Percentiles rank a stretch among this genome's conserved stretches.
Evolutionary conservation across 2,329 filamentous ascomycete genomes (phyloP).

Genomic region (Aspergillus bombycis): DNA sequence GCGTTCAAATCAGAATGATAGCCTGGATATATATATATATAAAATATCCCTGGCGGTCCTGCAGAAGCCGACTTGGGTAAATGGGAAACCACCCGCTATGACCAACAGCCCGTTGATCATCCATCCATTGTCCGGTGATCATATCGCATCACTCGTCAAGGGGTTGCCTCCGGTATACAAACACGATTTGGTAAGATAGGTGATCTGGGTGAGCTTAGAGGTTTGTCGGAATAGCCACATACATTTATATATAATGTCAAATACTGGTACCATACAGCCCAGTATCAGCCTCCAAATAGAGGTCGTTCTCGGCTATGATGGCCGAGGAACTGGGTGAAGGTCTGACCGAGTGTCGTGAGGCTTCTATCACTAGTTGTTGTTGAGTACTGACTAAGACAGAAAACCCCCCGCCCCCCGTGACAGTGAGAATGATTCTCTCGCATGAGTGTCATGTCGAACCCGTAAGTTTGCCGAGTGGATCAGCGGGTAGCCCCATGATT

Average conservation of each 20-base stretch:
- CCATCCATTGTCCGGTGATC: constrained; percentile 12
- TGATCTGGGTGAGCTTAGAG: not conserved
- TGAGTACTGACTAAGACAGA: not conserved
- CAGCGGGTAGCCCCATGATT: not conserved
- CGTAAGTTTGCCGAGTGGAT: not conserved
- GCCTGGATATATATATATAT: not conserved
- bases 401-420: not conserved
- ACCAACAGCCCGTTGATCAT: constrained; percentile 1
- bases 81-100: not conserved
- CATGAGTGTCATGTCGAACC: not conserved
- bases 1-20: not conserved
- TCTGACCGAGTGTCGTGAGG: not conserved
- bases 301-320: not conserved
- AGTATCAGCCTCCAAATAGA: not conserved
- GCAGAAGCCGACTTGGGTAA: not conserved
- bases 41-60: not conserved
- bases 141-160: constrained; percentile 5
- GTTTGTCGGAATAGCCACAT: not conserved
- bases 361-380: not conserved
- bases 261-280: not conserved
- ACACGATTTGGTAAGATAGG: not conserved
- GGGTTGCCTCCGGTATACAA: not conserved
- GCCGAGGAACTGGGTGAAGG: not conserved
- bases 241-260: not conserved
- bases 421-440: not conserved